phyloP scores from a whole-genome alignment of 139 green algal genomes.

The Eudorina sp. region DNA sequence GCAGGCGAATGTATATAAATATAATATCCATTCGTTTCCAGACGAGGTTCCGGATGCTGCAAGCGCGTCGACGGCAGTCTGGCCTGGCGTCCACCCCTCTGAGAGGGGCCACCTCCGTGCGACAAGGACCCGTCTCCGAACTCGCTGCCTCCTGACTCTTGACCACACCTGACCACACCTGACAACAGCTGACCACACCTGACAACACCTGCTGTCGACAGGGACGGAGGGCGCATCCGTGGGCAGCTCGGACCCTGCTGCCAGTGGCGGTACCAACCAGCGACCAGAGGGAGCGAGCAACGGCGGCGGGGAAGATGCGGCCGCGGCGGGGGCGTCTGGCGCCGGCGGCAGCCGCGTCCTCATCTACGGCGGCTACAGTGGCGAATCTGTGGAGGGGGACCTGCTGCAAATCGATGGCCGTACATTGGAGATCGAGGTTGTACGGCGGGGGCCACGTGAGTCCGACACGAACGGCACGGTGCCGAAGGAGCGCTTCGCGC shows the following conservation, averaged over 20 bases:
- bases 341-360: background rate
- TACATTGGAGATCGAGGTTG: slow-evolving; percentile 57
- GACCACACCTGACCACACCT: too few species aligned
- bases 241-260: background rate
- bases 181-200: too few species aligned
- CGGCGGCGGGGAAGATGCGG: background rate
- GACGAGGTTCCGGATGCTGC: too few species aligned
- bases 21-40: too few species aligned
- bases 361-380: slow-evolving; percentile 53
- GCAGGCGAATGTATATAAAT: too few species aligned
- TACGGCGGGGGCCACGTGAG: slow-evolving; percentile 53
- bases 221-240: too few species aligned
- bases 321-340: background rate
- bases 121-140: too few species aligned
- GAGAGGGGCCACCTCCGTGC: too few species aligned
- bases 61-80: too few species aligned
- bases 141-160: too few species aligned
- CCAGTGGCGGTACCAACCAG: background rate
- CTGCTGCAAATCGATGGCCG: slow-evolving; percentile 62
- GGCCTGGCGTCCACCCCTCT: too few species aligned
- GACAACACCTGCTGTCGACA: too few species aligned
- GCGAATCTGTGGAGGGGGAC: slow-evolving; percentile 67
- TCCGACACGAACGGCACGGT: slow-evolving; percentile 48
- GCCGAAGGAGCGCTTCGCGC: slow-evolving; percentile 60
- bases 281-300: background rate